Percentiles rank a stretch among this genome's conserved stretches.
Evolutionary conservation across 371 early-diverging fungal species (phyloP).

Genomic region (Mortierella polycephala): DNA sequence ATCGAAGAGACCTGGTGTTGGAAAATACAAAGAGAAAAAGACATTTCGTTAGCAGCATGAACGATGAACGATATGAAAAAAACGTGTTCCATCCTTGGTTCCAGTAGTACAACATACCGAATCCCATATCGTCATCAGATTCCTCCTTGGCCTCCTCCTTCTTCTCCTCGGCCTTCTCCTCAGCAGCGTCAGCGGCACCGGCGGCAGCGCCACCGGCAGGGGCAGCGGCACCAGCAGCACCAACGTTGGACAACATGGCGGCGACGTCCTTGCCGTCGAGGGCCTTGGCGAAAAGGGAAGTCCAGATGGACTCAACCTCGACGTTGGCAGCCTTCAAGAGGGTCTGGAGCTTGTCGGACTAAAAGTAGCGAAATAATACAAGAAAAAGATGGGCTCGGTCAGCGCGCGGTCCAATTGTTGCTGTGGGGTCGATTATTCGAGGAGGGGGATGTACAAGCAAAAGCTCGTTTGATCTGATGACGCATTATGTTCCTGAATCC

Average conservation of each 20-base stretch:
- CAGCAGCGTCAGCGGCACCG: slow-evolving; percentile 66
- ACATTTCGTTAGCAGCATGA: neutral
- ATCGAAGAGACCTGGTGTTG: slow-evolving; percentile 81
- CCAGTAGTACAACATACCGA: slow-evolving; percentile 65
- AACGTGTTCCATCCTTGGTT: neutral
- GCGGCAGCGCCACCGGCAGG: slow-evolving; percentile 69
- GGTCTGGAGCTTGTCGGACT: slow-evolving; percentile 96
- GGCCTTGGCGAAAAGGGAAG: slow-evolving; percentile 97
- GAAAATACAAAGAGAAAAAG: slow-evolving; percentile 7
- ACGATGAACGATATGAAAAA: neutral
- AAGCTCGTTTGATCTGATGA: neutral
- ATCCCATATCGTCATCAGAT: slow-evolving; percentile 95
- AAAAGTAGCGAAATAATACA: slow-evolving; percentile 16
- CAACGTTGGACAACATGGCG: slow-evolving; percentile 93
- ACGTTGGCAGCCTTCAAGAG: slow-evolving; percentile 94
- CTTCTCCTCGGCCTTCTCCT: slow-evolving; percentile 70
- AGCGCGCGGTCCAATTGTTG: neutral
- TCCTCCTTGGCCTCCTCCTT: slow-evolving; percentile 87
- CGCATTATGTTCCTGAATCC: too few relatives aligned
- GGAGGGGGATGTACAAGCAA: too few relatives aligned
- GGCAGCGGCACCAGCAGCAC: slow-evolving; percentile 83
- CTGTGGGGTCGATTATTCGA: too few relatives aligned
- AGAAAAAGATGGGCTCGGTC: slow-evolving; percentile 7
- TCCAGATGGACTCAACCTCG: slow-evolving; percentile 96
- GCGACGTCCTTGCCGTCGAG: slow-evolving; percentile 93